Base-by-base conservation (phyloP, 2,329 filamentous ascomycete species). In the Cephalotrichum gorgonifer region DNA sequence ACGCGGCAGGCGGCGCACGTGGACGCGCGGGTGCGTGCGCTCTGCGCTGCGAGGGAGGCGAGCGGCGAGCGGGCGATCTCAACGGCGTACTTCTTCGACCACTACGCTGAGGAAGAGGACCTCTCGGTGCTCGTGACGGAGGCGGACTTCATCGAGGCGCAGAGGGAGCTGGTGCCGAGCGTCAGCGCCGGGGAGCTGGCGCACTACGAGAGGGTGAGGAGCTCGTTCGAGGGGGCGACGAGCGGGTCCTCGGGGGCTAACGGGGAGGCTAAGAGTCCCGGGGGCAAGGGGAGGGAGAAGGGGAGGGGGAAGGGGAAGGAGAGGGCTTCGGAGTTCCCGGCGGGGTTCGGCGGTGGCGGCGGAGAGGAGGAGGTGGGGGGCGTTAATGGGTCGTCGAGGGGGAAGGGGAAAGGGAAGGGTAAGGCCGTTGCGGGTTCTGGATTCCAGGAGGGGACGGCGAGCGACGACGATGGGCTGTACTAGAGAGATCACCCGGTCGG, bases 41-140 rank as follows among this genome's bases (percentile, higher is more conserved):
- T 95, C 63, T 87, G 87, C 58, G 63, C 69, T 2, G 65, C 66
- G 42, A 62, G 63, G 3, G 60, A 56, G n/a, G 59, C 56, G 6
- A 52, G 56, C 33, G 59, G 55, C 53, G 35, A 39, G 35, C 68
- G 73, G 41, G 71, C 75, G 5, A 78, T 96, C 54, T 86, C 86
- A 2, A 94, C 91, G 2, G 91, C 90, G 0, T 90, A 93, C 67
- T 98, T 90, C 70, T 98, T 98, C 63, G 93, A 98, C 62, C 91
- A 97, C 66, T 74, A 87, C 55, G 89, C 91, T 14, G 87, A 79
- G 0, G 75, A 83, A 11, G 85, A 87, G 43, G 93, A 98, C 60
- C 80, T 91, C 1, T 79, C 84, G 25, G 91, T 98, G 54, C 82
- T 87, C 68, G 93, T 98, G 26, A 86, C 81, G 1, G 91, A 96